Percentiles rank a stretch among this genome's conserved stretches.
These are phyloP conservation scores for Anthostomella pinea DNA, from an alignment of 2,329 filamentous ascomycete genomes.

Conservation along the genomic window DNA sequence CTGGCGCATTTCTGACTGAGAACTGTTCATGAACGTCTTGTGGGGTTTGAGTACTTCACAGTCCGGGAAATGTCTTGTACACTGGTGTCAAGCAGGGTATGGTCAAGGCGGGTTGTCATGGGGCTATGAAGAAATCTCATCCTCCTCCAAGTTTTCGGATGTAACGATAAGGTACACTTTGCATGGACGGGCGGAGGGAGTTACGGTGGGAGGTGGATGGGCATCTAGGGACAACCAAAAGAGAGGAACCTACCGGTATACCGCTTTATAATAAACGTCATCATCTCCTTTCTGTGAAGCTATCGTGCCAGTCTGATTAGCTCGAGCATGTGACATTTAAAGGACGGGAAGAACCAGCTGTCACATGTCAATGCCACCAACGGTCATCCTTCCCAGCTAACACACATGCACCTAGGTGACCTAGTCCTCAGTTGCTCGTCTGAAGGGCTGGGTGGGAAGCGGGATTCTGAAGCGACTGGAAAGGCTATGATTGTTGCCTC, in stretches of 20 bases:
- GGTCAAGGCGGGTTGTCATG: not conserved
- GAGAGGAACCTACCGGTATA: slow-evolving; percentile 12
- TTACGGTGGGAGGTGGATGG: slow-evolving; percentile 20
- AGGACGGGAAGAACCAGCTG: no score
- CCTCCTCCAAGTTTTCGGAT: slow-evolving; percentile 18
- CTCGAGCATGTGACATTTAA: no score
- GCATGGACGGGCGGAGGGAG: slow-evolving; percentile 18
- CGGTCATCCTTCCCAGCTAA: no score
- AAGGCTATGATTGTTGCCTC: no score
- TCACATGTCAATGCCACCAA: no score
- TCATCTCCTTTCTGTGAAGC: slow-evolving; percentile 2
- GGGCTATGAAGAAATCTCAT: not conserved
- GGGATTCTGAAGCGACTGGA: no score
- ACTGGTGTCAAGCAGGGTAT: not conserved
- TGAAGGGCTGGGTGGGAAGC: no score
- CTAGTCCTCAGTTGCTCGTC: no score
- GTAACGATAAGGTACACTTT: slow-evolving; percentile 24
- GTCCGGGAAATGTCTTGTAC: no score
- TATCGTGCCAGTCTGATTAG: no score
- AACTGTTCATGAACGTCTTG: not conserved
- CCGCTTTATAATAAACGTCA: slow-evolving; percentile 18
- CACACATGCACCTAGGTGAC: no score
- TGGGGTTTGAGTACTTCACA: no score
- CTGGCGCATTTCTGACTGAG: slow-evolving; percentile 77
- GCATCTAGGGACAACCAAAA: slow-evolving; percentile 14